Evolutionary conservation across 108 stramenopile genomes (phyloP).

Genomic region (Nitzschia sp.): DNA sequence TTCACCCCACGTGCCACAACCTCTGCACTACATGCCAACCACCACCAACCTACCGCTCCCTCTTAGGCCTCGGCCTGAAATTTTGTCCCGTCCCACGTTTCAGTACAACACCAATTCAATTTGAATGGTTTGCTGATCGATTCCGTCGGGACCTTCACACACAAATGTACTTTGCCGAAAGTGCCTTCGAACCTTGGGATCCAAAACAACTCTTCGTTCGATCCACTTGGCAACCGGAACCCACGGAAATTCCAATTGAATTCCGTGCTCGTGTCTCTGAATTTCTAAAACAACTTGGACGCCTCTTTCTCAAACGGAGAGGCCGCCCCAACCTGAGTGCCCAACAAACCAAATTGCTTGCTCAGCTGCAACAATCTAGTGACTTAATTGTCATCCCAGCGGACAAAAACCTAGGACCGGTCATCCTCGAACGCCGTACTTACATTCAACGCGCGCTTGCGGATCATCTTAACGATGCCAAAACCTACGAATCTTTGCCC

Average conservation of each 20-base stretch:
- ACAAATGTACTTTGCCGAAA: neutral
- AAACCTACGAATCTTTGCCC: neutral
- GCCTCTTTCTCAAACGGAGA: neutral
- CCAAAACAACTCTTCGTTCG: neutral
- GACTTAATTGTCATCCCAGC: neutral
- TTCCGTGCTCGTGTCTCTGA: neutral
- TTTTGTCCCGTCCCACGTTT: too few relatives aligned
- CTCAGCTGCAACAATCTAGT: neutral
- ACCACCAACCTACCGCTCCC: too few relatives aligned
- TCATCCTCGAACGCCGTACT: neutral
- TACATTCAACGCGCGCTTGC: neutral
- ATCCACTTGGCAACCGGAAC: neutral
- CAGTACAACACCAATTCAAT: too few relatives aligned
- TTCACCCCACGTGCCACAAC: too few relatives aligned
- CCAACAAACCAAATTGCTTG: neutral
- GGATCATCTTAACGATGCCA: neutral
- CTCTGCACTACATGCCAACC: too few relatives aligned
- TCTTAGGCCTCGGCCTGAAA: too few relatives aligned
- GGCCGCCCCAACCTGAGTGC: neutral
- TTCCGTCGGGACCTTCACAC: neutral
- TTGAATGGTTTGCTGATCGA: too few relatives aligned
- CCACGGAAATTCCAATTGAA: neutral
- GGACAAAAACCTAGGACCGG: slow-evolving; percentile 8
- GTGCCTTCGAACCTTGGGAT: neutral
- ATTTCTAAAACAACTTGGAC: neutral